phyloP scores from a whole-genome alignment of 768 basidiomycete genomes.

The Leucosporidium yakuticum region DNA sequence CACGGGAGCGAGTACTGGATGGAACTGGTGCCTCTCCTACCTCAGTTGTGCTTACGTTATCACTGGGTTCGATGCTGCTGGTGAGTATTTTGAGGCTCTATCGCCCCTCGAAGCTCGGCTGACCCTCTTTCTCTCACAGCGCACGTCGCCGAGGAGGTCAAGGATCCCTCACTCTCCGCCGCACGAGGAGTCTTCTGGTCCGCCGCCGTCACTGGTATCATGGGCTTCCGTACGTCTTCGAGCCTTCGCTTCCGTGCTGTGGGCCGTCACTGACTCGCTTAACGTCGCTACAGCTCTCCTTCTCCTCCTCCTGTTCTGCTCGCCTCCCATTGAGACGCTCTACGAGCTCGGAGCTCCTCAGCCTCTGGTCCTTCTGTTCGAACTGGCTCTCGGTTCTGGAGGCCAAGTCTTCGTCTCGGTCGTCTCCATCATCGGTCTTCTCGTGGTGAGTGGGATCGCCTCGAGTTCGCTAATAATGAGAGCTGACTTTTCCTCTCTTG shows the following conservation, averaged over 20 bases:
- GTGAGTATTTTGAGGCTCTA: neutral
- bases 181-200: conserved; percentile 75
- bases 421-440: conserved; percentile 72
- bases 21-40: conserved; percentile 89
- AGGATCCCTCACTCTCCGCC: conserved; percentile 72
- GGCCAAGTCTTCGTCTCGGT: conserved; percentile 80
- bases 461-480: neutral
- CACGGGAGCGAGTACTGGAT: conserved; percentile 73
- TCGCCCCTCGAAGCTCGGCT: conserved; percentile 52
- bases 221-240: conserved; percentile 53
- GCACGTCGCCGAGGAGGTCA: conserved; percentile 82
- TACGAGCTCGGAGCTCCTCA: conserved; percentile 77
- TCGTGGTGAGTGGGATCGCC: conserved; percentile 54
- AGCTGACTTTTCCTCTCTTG: neutral
- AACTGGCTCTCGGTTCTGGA: conserved; percentile 69
- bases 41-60: conserved; percentile 79
- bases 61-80: conserved; percentile 75
- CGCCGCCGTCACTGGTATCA: conserved; percentile 64
- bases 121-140: conserved; percentile 58
- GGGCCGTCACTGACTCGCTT: neutral
- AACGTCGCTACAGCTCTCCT: conserved; percentile 46
- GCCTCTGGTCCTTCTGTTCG: conserved; percentile 84
- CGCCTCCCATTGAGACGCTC: conserved; percentile 54
- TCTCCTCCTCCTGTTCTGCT: conserved; percentile 29
- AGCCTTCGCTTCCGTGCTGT: conserved; percentile 66